These are phyloP conservation scores for Petunia secreta DNA, from an alignment of 257 asterid species.

Conservation along the genomic window DNA sequence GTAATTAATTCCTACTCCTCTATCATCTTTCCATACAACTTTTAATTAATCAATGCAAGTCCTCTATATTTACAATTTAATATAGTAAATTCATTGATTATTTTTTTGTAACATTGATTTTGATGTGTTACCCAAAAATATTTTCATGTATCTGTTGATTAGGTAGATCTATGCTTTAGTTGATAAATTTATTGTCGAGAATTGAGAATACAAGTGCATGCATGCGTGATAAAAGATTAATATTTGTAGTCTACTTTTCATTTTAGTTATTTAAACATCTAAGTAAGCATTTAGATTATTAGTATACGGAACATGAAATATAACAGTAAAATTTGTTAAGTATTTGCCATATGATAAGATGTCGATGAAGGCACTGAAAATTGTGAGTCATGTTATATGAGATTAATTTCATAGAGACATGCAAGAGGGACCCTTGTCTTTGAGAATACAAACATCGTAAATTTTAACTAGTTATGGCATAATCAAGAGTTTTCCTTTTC, in stretches of 20 bases:
- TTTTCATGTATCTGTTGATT: background rate
- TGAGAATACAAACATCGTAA: conserved; percentile 30
- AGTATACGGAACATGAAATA: background rate
- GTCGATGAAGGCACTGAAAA: conserved; percentile 20
- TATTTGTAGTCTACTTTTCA: background rate
- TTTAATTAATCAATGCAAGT: background rate
- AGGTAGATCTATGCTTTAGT: conserved; percentile 18
- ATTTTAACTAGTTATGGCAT: background rate
- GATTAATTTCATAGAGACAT: conserved; percentile 38
- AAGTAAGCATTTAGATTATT: background rate
- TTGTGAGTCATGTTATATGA: conserved; percentile 16
- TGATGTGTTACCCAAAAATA: conserved; percentile 9
- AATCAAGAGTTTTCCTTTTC: background rate
- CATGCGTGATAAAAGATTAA: background rate
- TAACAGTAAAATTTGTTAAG: background rate
- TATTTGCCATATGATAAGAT: background rate
- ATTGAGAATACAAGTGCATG: conserved; percentile 4
- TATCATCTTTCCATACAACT: background rate
- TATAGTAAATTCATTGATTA: background rate
- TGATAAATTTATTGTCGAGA: background rate
- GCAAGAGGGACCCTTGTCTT: conserved; percentile 27
- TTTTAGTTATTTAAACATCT: background rate
- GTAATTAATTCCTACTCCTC: conserved; percentile 36
- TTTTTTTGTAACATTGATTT: background rate
- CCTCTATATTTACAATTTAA: background rate